These are phyloP conservation scores for Lichtheimia corymbifera DNA, from an alignment of 371 early-diverging fungal genomes.

Conservation along the genomic window DNA sequence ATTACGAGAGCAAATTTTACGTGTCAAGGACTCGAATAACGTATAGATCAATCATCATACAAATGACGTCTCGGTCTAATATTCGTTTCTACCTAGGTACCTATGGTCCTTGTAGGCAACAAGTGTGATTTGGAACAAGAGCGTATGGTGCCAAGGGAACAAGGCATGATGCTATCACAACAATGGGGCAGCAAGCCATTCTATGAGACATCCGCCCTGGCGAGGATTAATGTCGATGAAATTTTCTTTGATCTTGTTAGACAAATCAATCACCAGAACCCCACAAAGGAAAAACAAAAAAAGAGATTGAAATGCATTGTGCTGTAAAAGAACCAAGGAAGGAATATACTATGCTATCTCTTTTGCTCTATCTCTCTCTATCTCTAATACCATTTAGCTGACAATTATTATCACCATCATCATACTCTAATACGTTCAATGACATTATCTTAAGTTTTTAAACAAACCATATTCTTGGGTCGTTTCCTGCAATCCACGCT, in stretches of 20 bases:
- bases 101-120: slow-evolving; percentile 86
- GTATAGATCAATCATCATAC: slow-evolving; percentile 22
- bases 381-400: not conserved
- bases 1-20: slow-evolving; percentile 76
- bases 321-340: not conserved
- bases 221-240: slow-evolving; percentile 83
- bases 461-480: too few species aligned
- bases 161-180: slow-evolving; percentile 63
- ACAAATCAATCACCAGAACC: slow-evolving; percentile 54
- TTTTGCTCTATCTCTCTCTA: not conserved
- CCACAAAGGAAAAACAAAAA: slow-evolving; percentile 38
- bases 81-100: slow-evolving; percentile 55
- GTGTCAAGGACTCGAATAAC: slow-evolving; percentile 81
- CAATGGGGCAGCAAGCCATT: slow-evolving; percentile 77
- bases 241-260: slow-evolving; percentile 64
- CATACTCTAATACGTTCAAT: too few species aligned
- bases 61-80: not conserved
- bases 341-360: not conserved
- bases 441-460: too few species aligned
- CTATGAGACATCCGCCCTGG: slow-evolving; percentile 84
- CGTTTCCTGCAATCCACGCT: too few species aligned
- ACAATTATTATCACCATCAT: not conserved
- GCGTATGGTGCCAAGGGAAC: slow-evolving; percentile 69
- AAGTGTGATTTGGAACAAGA: slow-evolving; percentile 86
- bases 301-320: slow-evolving; percentile 21